These are phyloP conservation scores for Aspergillus viridinutans DNA, from an alignment of 2,329 filamentous ascomycete species.

Conservation along the genomic window DNA sequence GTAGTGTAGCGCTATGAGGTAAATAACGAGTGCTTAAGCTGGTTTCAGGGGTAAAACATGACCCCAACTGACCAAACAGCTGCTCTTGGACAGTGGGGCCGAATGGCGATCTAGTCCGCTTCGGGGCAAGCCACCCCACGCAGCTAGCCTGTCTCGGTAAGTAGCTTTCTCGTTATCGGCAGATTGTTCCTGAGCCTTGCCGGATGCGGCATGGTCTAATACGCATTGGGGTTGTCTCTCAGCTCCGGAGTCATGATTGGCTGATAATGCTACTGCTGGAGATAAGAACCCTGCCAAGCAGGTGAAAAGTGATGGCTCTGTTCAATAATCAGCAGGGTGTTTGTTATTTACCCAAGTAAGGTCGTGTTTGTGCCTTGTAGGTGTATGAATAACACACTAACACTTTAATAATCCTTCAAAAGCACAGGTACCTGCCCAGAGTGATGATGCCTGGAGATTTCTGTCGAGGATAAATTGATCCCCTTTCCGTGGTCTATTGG, in stretches of 20 bases:
- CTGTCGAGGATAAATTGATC: no score
- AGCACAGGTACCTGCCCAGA: no score
- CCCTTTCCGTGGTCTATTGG: no score
- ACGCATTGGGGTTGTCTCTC: not conserved
- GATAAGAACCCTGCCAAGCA: not conserved
- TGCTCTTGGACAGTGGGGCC: not conserved
- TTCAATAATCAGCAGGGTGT: no score
- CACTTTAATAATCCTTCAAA: no score
- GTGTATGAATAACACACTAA: no score
- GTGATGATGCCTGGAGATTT: no score
- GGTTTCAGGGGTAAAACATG: not conserved
- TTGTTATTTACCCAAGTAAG: no score
- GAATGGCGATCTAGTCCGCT: not conserved
- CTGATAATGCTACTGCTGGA: not conserved
- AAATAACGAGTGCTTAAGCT: not conserved
- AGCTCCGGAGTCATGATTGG: not conserved
- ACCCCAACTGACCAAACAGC: not conserved
- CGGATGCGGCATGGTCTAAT: not conserved
- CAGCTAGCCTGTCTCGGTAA: not conserved
- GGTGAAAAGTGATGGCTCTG: no score
- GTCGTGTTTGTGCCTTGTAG: no score
- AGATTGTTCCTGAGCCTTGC: not conserved
- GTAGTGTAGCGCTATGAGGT: no score
- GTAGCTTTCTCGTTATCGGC: not conserved
- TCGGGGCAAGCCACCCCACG: not conserved